Base-by-base conservation (phyloP, 768 basidiomycete genomes). In the Aureoboletus auriporus region DNA sequence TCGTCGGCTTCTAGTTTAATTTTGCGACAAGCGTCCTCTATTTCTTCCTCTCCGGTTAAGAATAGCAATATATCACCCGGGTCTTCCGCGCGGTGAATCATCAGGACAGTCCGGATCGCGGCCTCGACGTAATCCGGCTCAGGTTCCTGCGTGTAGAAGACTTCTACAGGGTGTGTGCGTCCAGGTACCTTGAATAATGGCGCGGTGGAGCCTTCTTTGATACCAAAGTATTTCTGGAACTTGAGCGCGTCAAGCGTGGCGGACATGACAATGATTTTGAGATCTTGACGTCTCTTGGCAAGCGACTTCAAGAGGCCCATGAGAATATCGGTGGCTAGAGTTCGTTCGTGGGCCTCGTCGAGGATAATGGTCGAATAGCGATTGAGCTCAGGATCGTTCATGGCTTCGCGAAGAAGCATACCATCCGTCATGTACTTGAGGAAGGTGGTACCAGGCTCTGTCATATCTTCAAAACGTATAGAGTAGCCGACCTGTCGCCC, bases 341-440 rank as follows among this genome's bases (percentile, higher is more conserved):
- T 98, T 52, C 95, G 86, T 72, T 99, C 96, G 73, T 99, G 96
- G 6, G 93, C 96, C 72, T 99, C 96, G 66, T 99, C 96, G 48
- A 98, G 82, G 60, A 99, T 98, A 69, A 99, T 93, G 17, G 95
- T 97, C 16, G 92, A 95, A 67, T 99, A 99, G 4, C 93, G 83
- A 26, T 78, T 74, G 34, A 98, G 79, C 16, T 81, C 77, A 8
- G 91, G 88, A 68, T 98, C 95, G 69, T 94, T 91, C 94, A 97
- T 99, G 5, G 93, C 93, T 72, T 96, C 93, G 16, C 93, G 84
- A n/a, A 95, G 80, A 47, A 92, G 83, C 93, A 97, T 96, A 79
- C 95, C 96, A 59, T 99, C 96, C 13, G 96, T 99, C 94, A 98
- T 96, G 73, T 99, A 98, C 66, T 96, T 97, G 54, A 99, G 76